Evolutionary conservation across 768 basidiomycete species (phyloP), one percentile per base, ranked within the genome.

Genomic region (Lactarius vividus): DNA sequence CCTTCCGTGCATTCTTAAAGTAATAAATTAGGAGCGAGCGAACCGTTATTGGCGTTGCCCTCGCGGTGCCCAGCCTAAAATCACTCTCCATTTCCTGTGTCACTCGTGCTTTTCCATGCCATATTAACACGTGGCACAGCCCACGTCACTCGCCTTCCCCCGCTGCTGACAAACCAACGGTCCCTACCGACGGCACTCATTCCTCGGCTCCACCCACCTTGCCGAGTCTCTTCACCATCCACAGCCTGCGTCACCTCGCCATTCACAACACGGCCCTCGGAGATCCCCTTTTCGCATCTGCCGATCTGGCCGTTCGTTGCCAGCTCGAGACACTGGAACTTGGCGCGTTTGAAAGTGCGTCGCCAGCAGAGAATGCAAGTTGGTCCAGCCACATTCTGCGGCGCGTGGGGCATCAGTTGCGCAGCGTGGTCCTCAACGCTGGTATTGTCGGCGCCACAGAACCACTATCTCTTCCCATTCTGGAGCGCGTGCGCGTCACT

Each of bases 1-100:
- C 11, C 37, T 49, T 55, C 52, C 49, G 49, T 52, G 1, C 52
- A 63, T 66, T 23, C 42, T 57, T 46, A 67, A 31, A 26, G 49
- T 5, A 9, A 4, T 23, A 26, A 11, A 33, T 37, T 37, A 68
- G 67, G 64, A 70, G 61, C 42, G 69, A 70, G 57, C 64, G 57
- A 54, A 66, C 62, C 33, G 59, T 58, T 53, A 59, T 64, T 31
- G 68, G 40, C 53, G 55, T 70, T 26, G 64, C 69, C 52, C 69
- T 63, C 26, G 52, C 69, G 10, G 31, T 69, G 4, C 69, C 69
- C 15, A 61, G 53, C 31, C 69, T 70, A 2, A 61, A 65, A 49
- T 49, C 57, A 18, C 69, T 70, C 55, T 66, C 69, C 64, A 60
- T 70, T 62, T 44, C 61, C 7, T 61, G 68, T 33, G 46, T 70